A percentile compares a stretch with the other conserved stretches of the same genome.
Conservation (phyloP, 108 stramenopile species). For the Skeletonema tropicum region DNA sequence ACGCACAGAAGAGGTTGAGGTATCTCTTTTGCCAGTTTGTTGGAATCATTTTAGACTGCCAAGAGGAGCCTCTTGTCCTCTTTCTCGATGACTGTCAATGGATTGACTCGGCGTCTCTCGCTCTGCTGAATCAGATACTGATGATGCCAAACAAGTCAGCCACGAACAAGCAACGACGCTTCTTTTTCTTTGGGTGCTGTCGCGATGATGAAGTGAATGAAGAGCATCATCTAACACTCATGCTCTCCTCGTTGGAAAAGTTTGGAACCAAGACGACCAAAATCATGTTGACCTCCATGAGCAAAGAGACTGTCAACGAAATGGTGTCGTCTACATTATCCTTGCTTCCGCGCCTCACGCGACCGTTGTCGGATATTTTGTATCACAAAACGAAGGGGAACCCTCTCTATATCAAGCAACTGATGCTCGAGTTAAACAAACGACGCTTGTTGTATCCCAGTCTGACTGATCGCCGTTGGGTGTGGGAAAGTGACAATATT, state of each 20-base stretch:
- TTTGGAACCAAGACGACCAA: constrained; percentile 1
- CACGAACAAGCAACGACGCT: background rate
- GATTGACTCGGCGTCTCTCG: constrained; percentile 1
- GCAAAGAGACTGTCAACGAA: constrained; percentile 4
- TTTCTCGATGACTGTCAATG: too few relatives aligned
- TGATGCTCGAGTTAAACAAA: constrained; percentile 9
- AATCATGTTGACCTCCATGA: constrained; percentile 13
- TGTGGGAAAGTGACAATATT: constrained; percentile 32
- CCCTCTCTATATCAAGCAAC: constrained; percentile 15
- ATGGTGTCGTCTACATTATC: constrained; percentile 18
- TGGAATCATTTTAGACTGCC: background rate
- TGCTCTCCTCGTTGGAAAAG: background rate
- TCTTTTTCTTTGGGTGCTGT: constrained; percentile 17
- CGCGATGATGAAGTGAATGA: constrained; percentile 17
- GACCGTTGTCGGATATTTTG: constrained; percentile 15
- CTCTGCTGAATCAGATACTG: constrained; percentile 16
- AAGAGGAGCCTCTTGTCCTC: background rate
- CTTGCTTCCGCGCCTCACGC: constrained; percentile 13
- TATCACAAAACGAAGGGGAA: constrained; percentile 38
- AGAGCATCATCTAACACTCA: constrained; percentile 5
- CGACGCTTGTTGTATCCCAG: constrained; percentile 11
- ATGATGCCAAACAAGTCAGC: background rate
- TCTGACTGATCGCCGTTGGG: constrained; percentile 19
- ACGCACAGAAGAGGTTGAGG: too few relatives aligned
- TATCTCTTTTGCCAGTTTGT: too few relatives aligned